phyloP scores from a whole-genome alignment of 1,284 basidiomycete species.

The Microbotryum silenes-acaulis region DNA sequence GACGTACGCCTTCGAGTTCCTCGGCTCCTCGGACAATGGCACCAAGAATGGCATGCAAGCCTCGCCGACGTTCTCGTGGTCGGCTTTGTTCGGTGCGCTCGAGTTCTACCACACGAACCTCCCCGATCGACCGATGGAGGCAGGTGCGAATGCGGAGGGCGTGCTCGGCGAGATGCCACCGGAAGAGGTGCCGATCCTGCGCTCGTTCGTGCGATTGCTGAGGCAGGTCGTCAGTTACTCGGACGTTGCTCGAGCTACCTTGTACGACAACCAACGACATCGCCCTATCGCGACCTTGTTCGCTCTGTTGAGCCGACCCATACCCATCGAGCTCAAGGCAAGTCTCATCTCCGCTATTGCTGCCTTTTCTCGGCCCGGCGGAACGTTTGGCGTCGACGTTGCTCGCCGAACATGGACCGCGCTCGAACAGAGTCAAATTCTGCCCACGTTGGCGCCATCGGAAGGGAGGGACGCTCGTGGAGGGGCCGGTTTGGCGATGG shows the following conservation, averaged over 20 bases:
- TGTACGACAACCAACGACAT: constrained; percentile 64
- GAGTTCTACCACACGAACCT: constrained; percentile 48
- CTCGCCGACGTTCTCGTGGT: constrained; percentile 43
- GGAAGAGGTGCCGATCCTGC: constrained; percentile 68
- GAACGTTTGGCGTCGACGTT: constrained; percentile 62
- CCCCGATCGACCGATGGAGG: constrained; percentile 35
- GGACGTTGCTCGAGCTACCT: constrained; percentile 64
- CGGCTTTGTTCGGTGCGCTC: constrained; percentile 50
- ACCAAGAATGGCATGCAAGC: constrained; percentile 29
- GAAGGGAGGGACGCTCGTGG: constrained; percentile 19
- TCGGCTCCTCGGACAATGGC: constrained; percentile 46
- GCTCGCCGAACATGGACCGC: constrained; percentile 71
- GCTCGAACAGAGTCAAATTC: constrained; percentile 71
- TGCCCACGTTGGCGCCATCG: constrained; percentile 34
- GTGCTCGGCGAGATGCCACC: constrained; percentile 49
- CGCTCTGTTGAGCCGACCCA: constrained; percentile 65
- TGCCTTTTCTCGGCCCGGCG: constrained; percentile 58
- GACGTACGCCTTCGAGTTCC: constrained; percentile 74
- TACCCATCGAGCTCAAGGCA: constrained; percentile 87
- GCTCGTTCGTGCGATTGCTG: constrained; percentile 72
- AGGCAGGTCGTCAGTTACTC: constrained; percentile 72
- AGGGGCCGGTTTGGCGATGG: constrained; percentile 10
- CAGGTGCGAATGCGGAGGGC: constrained; percentile 37
- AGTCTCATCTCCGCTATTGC: constrained; percentile 73
- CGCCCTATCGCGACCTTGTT: constrained; percentile 67